These are phyloP conservation scores for Aspergillus alliaceus DNA, from an alignment of 2,329 filamentous ascomycete species.

Conservation along the genomic window DNA sequence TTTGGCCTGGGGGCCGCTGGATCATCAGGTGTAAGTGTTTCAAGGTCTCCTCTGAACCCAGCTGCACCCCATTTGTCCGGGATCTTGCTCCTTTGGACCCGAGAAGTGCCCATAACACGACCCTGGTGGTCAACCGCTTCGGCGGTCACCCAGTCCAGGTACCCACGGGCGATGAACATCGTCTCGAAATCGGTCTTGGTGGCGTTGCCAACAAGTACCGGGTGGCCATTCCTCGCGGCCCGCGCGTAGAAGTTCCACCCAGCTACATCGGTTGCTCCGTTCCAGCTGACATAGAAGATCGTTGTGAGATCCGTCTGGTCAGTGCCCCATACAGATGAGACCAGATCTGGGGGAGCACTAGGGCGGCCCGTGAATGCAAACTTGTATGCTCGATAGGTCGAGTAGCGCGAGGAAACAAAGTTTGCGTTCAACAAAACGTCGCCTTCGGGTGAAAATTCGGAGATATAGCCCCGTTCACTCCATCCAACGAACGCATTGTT, in stretches of 20 bases:
- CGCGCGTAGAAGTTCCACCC: constrained; percentile 36
- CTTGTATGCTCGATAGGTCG: constrained; percentile 43
- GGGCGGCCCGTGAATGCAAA: constrained; percentile 35
- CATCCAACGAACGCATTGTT: constrained; percentile 38
- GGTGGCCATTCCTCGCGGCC: constrained; percentile 23
- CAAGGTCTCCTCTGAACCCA: constrained; percentile 7
- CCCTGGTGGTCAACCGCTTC: constrained; percentile 26
- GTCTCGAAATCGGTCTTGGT: constrained; percentile 37
- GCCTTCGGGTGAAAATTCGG: constrained; percentile 32
- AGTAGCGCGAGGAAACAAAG: constrained; percentile 33
- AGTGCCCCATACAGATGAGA: constrained; percentile 30
- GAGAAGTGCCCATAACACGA: constrained; percentile 21
- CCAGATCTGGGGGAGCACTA: constrained; percentile 27
- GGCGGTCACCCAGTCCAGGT: constrained; percentile 28
- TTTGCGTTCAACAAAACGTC: constrained; percentile 30
- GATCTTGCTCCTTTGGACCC: constrained; percentile 8
- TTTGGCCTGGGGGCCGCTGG: not conserved
- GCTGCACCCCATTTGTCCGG: constrained; percentile 17
- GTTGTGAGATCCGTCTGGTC: constrained; percentile 26
- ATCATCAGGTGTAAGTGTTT: constrained; percentile 1
- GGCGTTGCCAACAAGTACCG: constrained; percentile 22
- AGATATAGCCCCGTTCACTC: constrained; percentile 35
- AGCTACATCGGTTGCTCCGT: constrained; percentile 40
- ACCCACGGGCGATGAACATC: constrained; percentile 26
- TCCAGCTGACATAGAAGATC: constrained; percentile 35